Evolutionary conservation across 1,284 basidiomycete genomes (phyloP).

Genomic region (Hemileccinum hortonii): DNA sequence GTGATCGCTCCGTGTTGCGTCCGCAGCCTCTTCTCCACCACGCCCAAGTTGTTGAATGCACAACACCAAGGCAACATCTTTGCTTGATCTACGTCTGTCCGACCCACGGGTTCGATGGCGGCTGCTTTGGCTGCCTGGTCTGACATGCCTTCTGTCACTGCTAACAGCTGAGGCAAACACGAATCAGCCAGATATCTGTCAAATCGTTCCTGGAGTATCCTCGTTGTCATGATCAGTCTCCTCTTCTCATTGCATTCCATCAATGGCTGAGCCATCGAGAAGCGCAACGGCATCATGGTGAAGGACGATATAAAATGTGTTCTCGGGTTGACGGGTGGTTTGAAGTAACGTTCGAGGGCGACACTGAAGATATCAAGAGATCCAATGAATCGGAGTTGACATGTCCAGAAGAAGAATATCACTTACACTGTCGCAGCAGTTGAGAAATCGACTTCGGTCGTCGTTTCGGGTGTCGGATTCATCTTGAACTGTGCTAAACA

Average conservation of each 20-base stretch:
- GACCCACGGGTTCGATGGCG: not conserved
- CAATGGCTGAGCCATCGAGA: slow-evolving; percentile 17
- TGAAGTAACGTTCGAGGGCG: slow-evolving; percentile 22
- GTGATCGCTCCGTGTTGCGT: slow-evolving; percentile 5
- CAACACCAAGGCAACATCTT: slow-evolving; percentile 5
- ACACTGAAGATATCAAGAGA: slow-evolving; percentile 3
- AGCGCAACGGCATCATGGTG: slow-evolving; percentile 13
- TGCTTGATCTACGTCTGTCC: not conserved
- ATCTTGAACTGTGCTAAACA: slow-evolving; percentile 21
- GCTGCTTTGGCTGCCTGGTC: too few species aligned
- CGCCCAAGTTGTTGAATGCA: slow-evolving; percentile 18
- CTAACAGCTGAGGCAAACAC: slow-evolving; percentile 14
- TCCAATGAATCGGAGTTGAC: not conserved
- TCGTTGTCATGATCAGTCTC: slow-evolving; percentile 14
- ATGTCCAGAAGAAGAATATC: not conserved
- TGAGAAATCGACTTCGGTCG: slow-evolving; percentile 21
- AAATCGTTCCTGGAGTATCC: slow-evolving; percentile 15
- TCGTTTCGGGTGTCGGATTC: slow-evolving; percentile 17
- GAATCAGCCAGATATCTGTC: slow-evolving; percentile 16
- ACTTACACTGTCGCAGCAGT: slow-evolving; percentile 15
- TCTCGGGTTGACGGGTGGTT: slow-evolving; percentile 17
- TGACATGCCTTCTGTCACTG: not conserved
- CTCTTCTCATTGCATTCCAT: slow-evolving; percentile 11
- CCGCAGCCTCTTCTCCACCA: slow-evolving; percentile 13
- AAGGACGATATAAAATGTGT: slow-evolving; percentile 20